phyloP scores from a whole-genome alignment of 2,329 filamentous ascomycete species.

The Pseudocercospora fuligena region DNA sequence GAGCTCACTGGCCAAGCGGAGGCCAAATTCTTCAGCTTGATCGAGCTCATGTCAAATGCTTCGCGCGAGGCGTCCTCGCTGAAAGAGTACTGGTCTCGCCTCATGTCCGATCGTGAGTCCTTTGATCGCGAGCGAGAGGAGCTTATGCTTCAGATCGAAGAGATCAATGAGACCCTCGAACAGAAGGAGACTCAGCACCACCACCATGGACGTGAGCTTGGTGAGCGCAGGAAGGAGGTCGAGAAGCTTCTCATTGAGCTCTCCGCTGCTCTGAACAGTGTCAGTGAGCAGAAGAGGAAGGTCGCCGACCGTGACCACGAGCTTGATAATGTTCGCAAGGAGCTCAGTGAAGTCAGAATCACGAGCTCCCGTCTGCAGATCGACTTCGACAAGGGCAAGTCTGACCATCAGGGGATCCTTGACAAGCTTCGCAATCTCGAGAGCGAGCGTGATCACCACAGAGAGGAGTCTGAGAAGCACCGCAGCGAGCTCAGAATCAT shows the following conservation, averaged over 20 bases:
- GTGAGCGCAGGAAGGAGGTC: slow-evolving; percentile 37
- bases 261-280: slow-evolving; percentile 30
- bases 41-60: slow-evolving; percentile 40
- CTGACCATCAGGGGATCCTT: slow-evolving; percentile 33
- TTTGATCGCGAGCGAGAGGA: slow-evolving; percentile 38
- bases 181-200: slow-evolving; percentile 32
- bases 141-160: slow-evolving; percentile 37
- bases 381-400: slow-evolving; percentile 34
- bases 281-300: slow-evolving; percentile 35
- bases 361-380: slow-evolving; percentile 30
- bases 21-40: slow-evolving; percentile 39
- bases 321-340: slow-evolving; percentile 33
- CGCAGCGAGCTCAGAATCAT: slow-evolving; percentile 35
- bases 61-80: slow-evolving; percentile 38
- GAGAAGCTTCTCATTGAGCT: slow-evolving; percentile 41
- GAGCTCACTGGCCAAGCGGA: slow-evolving; percentile 39
- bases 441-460: slow-evolving; percentile 35
- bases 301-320: slow-evolving; percentile 38
- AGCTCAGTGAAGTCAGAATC: slow-evolving; percentile 33
- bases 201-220: slow-evolving; percentile 33
- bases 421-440: slow-evolving; percentile 31
- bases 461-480: slow-evolving; percentile 35
- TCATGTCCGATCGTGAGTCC: slow-evolving; percentile 38
- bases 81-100: slow-evolving; percentile 38
- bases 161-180: slow-evolving; percentile 36